Evolutionary conservation across 106 monocot species (phyloP), one percentile per base, ranked within the genome.

Genomic region (Triglochin maritima): DNA sequence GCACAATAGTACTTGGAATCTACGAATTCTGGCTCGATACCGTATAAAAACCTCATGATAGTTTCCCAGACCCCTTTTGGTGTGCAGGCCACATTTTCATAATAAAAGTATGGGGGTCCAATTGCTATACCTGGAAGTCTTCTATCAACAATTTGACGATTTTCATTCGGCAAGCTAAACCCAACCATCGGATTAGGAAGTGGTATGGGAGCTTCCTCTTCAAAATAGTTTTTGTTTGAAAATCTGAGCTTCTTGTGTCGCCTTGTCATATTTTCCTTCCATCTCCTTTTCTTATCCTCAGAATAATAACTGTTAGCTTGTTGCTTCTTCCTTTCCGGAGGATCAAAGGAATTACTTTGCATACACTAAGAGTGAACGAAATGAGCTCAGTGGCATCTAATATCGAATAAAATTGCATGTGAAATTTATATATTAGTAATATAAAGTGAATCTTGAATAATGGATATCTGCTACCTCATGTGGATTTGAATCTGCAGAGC

Each of bases 71-170:
- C 79, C 8, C 94, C 87, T 59, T 83, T 87, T 3, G 94, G 90
- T 49, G 94, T 83, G 1, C 90, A 58, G 3, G 94, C 87, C 5
- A 90, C 94, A 65, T 90, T 95, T 62, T 95, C 94, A 51, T 85
- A 90, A 15, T 87, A 95, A 48, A 95, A 95, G 65, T 77, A 95
- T 8, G 94, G 94, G 9, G 94, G 90, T 15, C 94, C 94, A 5
- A 72, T 64, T 7, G 85, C 85, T 57, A 78, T 62, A 6, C 79
- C 82, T 15, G 90, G 81, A 47, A 95, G 81, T 4, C 60, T 81
- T 58, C 94, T 78, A 7, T 68, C 56, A 0, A 29, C 29, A 11
- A 64, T 14, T 2, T n/a, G 29, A 9, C 46, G 4, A 17, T 45
- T 59, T 17, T 87, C 67, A 56, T 47, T 71, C 4, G 94, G 94